These are phyloP conservation scores for Calonectria pteridis DNA, from an alignment of 2,329 filamentous ascomycete genomes.

Conservation along the genomic window DNA sequence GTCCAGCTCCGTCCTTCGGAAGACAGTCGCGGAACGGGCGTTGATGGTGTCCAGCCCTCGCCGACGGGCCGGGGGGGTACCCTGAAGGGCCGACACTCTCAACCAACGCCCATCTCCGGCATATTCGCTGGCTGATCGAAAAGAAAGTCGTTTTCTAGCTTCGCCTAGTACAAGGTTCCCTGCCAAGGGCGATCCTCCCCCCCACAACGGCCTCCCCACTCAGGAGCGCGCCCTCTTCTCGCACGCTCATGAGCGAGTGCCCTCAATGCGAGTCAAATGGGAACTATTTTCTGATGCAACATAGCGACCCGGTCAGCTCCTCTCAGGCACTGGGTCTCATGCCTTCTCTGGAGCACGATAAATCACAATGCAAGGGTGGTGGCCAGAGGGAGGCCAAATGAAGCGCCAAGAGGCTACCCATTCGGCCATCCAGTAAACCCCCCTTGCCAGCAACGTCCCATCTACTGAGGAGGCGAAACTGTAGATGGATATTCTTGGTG, in stretches of 20 bases:
- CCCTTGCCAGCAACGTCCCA: constrained; percentile 23
- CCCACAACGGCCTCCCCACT: constrained; percentile 10
- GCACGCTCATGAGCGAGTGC: background rate
- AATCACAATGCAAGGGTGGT: background rate
- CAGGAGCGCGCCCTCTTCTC: background rate
- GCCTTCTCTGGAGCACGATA: background rate
- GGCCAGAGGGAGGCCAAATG: background rate
- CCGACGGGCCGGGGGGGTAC: background rate
- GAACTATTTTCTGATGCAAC: constrained; percentile 14
- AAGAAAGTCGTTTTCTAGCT: constrained; percentile 2
- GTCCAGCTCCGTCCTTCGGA: constrained; percentile 1
- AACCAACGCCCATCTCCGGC: background rate
- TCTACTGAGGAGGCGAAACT: constrained; percentile 11
- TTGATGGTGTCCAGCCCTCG: background rate
- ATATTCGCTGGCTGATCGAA: constrained; percentile 7
- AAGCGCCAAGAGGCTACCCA: background rate
- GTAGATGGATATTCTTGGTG: constrained; percentile 19
- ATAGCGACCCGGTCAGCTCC: background rate
- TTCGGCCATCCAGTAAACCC: background rate
- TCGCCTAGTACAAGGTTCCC: constrained; percentile 1
- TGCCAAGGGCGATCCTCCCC: constrained; percentile 16
- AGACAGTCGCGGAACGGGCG: background rate
- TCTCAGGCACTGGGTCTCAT: background rate
- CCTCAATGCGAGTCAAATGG: background rate
- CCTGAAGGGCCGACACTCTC: constrained; percentile 10